Conservation (phyloP, 2,329 filamentous ascomycete species). For the Karstenula rhodostoma region DNA sequence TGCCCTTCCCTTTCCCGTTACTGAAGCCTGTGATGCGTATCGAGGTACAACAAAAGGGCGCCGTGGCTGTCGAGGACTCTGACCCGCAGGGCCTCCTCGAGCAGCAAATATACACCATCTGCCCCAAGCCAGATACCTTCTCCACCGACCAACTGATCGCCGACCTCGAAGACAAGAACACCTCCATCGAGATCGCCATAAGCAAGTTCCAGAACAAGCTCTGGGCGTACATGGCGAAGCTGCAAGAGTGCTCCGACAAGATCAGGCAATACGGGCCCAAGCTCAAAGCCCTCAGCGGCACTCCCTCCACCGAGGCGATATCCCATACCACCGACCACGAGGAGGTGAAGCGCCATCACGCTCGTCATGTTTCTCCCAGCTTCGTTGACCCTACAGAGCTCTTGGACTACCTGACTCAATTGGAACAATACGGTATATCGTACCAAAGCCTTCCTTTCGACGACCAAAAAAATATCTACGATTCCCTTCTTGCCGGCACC, state of each 20-base stretch:
- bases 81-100: slow-evolving; percentile 9
- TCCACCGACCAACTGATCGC: slow-evolving; percentile 5
- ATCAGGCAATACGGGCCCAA: slow-evolving; percentile 5
- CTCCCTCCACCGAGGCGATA: background rate
- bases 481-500: background rate
- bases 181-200: background rate
- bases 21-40: background rate
- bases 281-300: slow-evolving; percentile 5
- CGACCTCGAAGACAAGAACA: slow-evolving; percentile 9
- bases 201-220: slow-evolving; percentile 12
- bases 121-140: slow-evolving; percentile 5
- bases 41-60: background rate
- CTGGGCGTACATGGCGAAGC: slow-evolving; percentile 14
- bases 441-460: background rate
- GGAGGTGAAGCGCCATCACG: background rate
- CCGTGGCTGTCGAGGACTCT: background rate
- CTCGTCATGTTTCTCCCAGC: background rate
- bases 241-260: slow-evolving; percentile 10
- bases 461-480: background rate
- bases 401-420: background rate
- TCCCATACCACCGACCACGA: slow-evolving; percentile 1
- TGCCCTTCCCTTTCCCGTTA: background rate
- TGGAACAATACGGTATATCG: background rate
- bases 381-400: background rate
- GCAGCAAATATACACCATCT: slow-evolving; percentile 15